Percentiles rank a stretch among this genome's conserved stretches.
Evolutionary conservation across 2,329 filamentous ascomycete genomes (phyloP).

Genomic region (Fusarium phyllophilum): DNA sequence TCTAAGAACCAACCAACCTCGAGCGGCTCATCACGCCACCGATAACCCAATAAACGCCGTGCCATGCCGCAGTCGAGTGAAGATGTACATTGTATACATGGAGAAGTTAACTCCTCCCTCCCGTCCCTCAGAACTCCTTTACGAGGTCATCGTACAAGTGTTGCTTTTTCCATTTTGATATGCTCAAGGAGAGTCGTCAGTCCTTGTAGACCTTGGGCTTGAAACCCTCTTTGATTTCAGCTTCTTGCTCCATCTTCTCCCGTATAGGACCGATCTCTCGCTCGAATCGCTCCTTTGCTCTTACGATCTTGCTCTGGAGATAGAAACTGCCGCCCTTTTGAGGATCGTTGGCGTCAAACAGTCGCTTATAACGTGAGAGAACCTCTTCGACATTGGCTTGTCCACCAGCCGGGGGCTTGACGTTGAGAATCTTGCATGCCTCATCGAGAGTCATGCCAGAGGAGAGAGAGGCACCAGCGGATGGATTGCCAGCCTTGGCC

Average conservation of each 20-base stretch:
- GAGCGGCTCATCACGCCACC: slow-evolving; percentile 44
- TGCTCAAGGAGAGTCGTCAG: slow-evolving; percentile 49
- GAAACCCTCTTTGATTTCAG: slow-evolving; percentile 85
- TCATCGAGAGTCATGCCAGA: slow-evolving; percentile 92
- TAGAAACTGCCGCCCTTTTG: slow-evolving; percentile 98
- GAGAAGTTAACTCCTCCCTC: slow-evolving; percentile 25
- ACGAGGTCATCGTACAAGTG: slow-evolving; percentile 37
- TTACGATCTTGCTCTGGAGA: slow-evolving; percentile 93
- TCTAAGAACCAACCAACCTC: slow-evolving; percentile 46
- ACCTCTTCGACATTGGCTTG: slow-evolving; percentile 82
- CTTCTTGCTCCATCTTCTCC: slow-evolving; percentile 77
- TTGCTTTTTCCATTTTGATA: background rate
- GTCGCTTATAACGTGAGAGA: slow-evolving; percentile 87
- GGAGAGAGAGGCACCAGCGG: slow-evolving; percentile 64
- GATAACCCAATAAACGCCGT: slow-evolving; percentile 57
- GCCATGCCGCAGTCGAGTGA: slow-evolving; percentile 66
- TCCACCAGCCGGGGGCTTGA: slow-evolving; percentile 81
- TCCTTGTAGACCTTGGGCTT: slow-evolving; percentile 97
- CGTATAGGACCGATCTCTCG: slow-evolving; percentile 79
- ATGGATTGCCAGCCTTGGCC: slow-evolving; percentile 67
- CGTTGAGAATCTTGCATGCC: slow-evolving; percentile 96
- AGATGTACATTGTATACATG: slow-evolving; percentile 59
- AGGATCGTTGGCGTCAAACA: slow-evolving; percentile 95
- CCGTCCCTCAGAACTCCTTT: slow-evolving; percentile 31
- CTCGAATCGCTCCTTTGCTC: slow-evolving; percentile 92